Evolutionary conservation across 2,329 filamentous ascomycete species (phyloP), one percentile per base, ranked within the genome.

Genomic region (Curvularia verruculosa): DNA sequence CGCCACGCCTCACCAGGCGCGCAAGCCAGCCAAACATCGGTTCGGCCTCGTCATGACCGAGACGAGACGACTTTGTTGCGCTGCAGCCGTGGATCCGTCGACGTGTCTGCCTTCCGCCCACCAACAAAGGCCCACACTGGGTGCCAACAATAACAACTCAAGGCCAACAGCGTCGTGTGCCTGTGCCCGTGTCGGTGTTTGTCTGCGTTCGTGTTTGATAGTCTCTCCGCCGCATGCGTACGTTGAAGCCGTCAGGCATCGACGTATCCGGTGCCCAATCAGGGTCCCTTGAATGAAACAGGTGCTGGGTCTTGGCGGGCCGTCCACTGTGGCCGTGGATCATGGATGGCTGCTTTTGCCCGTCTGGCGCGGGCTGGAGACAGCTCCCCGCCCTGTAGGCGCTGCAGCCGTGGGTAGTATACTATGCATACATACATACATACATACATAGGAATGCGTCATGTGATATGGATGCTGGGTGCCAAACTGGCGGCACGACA

Each of bases 191-290:
- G 29, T 4, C 29, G 3, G 29, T 15, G 29, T 31, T 31, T 13
- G 29, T 15, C 29, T 28, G 26, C 8, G 26, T 3, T 15, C 5
- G 29, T 31, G 29, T 31, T 31, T 31, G 29, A 31, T 15, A 31
- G 29, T 15, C 29, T 31, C 29, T 28, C 26, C 26, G n/a, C n/a
- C n/a, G n/a, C n/a, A n/a, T 29, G 26, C 26, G 10, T 29, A 29
- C 26, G 10, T 8, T 2, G 7, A 5, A 5, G 6, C 29, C 12
- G 39, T 41, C 39, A 41, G 39, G 39, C 39, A 24, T 21, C 39
- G 19, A 41, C 21, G 21, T 19, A 5, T 19, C 3, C 13, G 2
- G 18, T 51, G 49, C 56, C 59, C 59, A 61, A 61, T 59, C 26
- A 58, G 31, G 40, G 47, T 5, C 29, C 37, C 23, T 21, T 28